phyloP scores from a whole-genome alignment of 2,329 filamentous ascomycete genomes.

The Fusarium albosuccineum region DNA sequence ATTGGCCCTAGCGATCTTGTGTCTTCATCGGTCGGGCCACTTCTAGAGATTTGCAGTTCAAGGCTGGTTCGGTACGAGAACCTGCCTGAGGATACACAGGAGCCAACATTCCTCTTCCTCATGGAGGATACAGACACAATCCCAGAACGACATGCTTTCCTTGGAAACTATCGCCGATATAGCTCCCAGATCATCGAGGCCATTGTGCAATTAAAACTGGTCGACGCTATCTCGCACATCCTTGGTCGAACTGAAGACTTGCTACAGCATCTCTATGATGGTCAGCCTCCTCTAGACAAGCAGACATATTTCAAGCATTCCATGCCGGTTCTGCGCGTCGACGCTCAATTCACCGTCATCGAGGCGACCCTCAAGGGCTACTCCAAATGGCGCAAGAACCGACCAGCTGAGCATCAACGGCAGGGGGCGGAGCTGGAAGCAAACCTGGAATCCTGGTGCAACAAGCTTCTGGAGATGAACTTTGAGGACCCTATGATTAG shows the following conservation, averaged over 20 bases:
- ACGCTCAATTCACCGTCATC: conserved; percentile 90
- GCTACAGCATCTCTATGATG: conserved; percentile 81
- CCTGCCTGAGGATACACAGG: conserved; percentile 83
- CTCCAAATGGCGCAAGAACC: conserved; percentile 75
- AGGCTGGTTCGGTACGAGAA: conserved; percentile 90
- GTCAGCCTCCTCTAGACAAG: conserved; percentile 74
- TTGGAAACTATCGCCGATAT: conserved; percentile 95
- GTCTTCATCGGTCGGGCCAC: conserved; percentile 75
- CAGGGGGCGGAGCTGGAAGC: conserved; percentile 70
- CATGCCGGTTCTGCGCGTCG: conserved; percentile 80
- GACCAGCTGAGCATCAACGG: conserved; percentile 56
- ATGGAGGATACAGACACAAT: conserved; percentile 95
- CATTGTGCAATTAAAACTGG: conserved; percentile 83
- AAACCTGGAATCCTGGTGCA: conserved; percentile 79
- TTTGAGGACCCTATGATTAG: conserved; percentile 88
- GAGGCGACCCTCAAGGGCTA: conserved; percentile 92
- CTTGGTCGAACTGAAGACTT: conserved; percentile 82
- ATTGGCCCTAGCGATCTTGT: conserved; percentile 74
- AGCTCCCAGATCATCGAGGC: conserved; percentile 88
- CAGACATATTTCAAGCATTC: conserved; percentile 77
- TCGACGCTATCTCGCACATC: conserved; percentile 89
- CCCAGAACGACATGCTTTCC: conserved; percentile 92
- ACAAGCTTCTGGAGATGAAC: conserved; percentile 75
- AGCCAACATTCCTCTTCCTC: conserved; percentile 84
- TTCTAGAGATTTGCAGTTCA: conserved; percentile 86